phyloP scores from a whole-genome alignment of 2,329 filamentous ascomycete genomes.

The Ascochyta lentis region DNA sequence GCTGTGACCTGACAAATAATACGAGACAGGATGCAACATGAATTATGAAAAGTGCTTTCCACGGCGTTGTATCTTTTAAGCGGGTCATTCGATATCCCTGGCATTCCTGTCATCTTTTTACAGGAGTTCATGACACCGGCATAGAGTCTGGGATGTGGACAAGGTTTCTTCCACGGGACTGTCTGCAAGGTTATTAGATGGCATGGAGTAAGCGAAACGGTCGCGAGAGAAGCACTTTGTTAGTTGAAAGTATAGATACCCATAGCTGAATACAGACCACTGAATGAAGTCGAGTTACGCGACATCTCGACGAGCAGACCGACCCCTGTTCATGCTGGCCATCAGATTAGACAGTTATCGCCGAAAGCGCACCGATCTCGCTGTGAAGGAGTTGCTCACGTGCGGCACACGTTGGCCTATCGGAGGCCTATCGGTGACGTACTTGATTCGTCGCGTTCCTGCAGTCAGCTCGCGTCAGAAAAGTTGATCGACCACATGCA shows the following conservation, averaged over 20 bases:
- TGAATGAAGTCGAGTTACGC: no score
- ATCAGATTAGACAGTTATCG: slow-evolving; percentile 5
- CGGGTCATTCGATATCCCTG: neutral
- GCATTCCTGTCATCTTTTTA: slow-evolving; percentile 7
- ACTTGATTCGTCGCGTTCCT: slow-evolving; percentile 19
- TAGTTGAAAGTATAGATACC: slow-evolving; percentile 14
- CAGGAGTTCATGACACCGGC: slow-evolving; percentile 17
- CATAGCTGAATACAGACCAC: slow-evolving; percentile 2
- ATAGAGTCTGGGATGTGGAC: slow-evolving; percentile 15
- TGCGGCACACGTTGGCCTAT: slow-evolving; percentile 8
- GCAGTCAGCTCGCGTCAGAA: slow-evolving; percentile 6
- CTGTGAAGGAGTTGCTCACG: slow-evolving; percentile 7
- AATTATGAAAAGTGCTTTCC: slow-evolving; percentile 30
- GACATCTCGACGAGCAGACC: neutral
- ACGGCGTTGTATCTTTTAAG: slow-evolving; percentile 1
- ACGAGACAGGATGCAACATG: slow-evolving; percentile 5
- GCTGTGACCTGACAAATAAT: slow-evolving; percentile 25
- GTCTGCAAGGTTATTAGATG: neutral
- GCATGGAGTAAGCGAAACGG: neutral
- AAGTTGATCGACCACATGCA: slow-evolving; percentile 7
- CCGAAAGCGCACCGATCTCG: slow-evolving; percentile 1
- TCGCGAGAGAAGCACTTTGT: slow-evolving; percentile 6
- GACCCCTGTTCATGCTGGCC: neutral
- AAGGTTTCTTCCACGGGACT: slow-evolving; percentile 12
- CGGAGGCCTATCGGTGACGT: slow-evolving; percentile 21